phyloP scores from a whole-genome alignment of 2,329 filamentous ascomycete genomes.

The Dactylonectria estremocensis region DNA sequence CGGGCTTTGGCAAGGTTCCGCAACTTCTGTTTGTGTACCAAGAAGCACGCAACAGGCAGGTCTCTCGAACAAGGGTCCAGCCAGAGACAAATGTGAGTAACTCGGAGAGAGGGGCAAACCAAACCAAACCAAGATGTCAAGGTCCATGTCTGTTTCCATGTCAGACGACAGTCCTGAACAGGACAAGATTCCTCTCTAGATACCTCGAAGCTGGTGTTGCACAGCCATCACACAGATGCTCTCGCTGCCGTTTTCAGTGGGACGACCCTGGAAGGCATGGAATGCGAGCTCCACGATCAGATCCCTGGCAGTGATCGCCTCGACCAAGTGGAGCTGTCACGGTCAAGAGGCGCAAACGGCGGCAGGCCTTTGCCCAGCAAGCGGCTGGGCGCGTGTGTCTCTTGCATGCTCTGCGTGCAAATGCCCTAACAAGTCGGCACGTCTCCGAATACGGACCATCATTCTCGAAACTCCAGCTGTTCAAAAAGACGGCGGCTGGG shows the following conservation, averaged over 20 bases:
- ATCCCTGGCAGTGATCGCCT: conserved; percentile 39
- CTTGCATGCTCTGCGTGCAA: conserved; percentile 26
- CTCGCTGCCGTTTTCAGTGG: conserved; percentile 15
- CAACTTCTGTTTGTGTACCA: not conserved
- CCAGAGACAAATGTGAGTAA: not conserved
- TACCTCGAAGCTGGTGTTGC: conserved; percentile 1
- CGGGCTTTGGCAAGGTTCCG: not conserved
- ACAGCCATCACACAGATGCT: conserved; percentile 20
- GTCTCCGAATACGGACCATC: conserved; percentile 10
- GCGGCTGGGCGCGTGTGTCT: conserved; percentile 37
- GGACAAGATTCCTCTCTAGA: not conserved
- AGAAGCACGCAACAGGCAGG: not conserved
- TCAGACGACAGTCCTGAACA: not conserved
- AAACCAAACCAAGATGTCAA: not conserved
- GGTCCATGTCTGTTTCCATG: not conserved
- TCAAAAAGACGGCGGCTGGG: conserved; percentile 15
- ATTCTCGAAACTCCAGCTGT: not conserved
- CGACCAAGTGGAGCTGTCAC: conserved; percentile 48
- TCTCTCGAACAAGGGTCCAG: not conserved
- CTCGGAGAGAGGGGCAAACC: not conserved
- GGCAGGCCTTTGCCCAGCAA: conserved; percentile 41
- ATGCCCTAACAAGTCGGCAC: conserved; percentile 22
- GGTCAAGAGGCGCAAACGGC: conserved; percentile 46
- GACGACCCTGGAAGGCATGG: conserved; percentile 9
- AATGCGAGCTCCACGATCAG: conserved; percentile 31